Evolutionary conservation across 139 green algal species (phyloP).

Genomic region (Volvox africanus): DNA sequence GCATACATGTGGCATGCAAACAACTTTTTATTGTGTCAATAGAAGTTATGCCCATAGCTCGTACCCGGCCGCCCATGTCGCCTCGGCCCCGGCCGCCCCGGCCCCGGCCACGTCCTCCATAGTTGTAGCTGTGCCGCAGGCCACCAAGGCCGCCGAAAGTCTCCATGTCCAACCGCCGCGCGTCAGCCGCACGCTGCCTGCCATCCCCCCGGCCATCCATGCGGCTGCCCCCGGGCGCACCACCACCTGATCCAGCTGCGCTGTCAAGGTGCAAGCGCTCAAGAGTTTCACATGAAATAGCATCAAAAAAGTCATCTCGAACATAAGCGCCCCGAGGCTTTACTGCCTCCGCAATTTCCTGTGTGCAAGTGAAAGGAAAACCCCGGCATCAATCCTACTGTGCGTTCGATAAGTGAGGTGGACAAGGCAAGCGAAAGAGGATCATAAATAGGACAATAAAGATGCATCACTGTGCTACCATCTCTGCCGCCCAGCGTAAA

Average conservation of each 20-base stretch:
- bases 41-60: background rate
- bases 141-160: conserved; percentile 86
- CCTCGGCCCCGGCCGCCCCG: conserved; percentile 43
- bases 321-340: conserved; percentile 49
- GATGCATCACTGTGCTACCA: no score
- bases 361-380: background rate
- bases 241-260: background rate
- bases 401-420: no score
- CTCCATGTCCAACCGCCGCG: conserved; percentile 86
- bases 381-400: no score
- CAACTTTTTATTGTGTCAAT: background rate
- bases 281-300: conserved; percentile 57
- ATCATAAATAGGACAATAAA: no score
- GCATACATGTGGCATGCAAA: background rate
- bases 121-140: conserved; percentile 52
- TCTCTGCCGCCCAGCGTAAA: no score
- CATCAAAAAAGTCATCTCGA: conserved; percentile 93
- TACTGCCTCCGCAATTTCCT: conserved; percentile 42
- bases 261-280: conserved; percentile 13
- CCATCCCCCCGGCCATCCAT: conserved; percentile 45
- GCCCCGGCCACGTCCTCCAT: conserved; percentile 52
- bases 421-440: no score
- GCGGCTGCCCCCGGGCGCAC: background rate
- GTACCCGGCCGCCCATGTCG: conserved; percentile 28
- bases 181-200: conserved; percentile 68